Conservation (phyloP, 768 basidiomycete species). For the Cyclocybe cylindracea region DNA sequence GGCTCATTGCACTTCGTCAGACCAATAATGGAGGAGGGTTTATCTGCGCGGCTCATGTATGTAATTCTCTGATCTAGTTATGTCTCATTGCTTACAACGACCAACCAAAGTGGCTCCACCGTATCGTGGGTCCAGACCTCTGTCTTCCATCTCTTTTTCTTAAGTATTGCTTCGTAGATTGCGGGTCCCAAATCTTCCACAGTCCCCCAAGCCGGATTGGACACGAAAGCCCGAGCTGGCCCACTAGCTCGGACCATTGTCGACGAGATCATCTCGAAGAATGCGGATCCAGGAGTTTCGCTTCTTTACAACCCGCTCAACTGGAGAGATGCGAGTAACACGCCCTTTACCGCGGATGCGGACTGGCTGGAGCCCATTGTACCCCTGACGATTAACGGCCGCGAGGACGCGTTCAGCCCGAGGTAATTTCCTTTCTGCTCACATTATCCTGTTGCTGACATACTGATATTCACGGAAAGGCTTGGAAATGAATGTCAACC, state of each 20-base stretch:
- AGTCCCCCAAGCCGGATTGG: conserved; percentile 54
- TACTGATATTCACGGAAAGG: conserved; percentile 18
- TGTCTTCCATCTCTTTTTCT: not conserved
- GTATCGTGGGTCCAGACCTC: conserved; percentile 35
- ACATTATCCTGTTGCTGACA: not conserved
- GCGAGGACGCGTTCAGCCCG: conserved; percentile 51
- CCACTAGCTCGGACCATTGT: conserved; percentile 54
- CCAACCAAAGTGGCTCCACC: conserved; percentile 41
- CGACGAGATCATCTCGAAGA: conserved; percentile 37
- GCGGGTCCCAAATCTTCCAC: conserved; percentile 53
- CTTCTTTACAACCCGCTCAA: conserved; percentile 52
- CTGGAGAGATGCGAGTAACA: conserved; percentile 48
- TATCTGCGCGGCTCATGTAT: conserved; percentile 61
- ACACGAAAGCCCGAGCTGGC: conserved; percentile 51
- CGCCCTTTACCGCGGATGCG: conserved; percentile 37
- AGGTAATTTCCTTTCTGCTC: conserved; percentile 22
- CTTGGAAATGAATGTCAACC: conserved; percentile 41
- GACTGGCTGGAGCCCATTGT: conserved; percentile 53
- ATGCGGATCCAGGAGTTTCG: conserved; percentile 41
- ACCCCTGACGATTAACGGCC: conserved; percentile 47
- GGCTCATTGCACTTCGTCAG: conserved; percentile 18
- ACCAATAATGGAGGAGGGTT: conserved; percentile 56
- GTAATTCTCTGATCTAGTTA: conserved; percentile 14
- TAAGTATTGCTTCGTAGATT: conserved; percentile 32
- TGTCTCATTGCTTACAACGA: not conserved